phyloP scores from a whole-genome alignment of 176 grass and related monocot genomes.

The Stipa capillata region DNA sequence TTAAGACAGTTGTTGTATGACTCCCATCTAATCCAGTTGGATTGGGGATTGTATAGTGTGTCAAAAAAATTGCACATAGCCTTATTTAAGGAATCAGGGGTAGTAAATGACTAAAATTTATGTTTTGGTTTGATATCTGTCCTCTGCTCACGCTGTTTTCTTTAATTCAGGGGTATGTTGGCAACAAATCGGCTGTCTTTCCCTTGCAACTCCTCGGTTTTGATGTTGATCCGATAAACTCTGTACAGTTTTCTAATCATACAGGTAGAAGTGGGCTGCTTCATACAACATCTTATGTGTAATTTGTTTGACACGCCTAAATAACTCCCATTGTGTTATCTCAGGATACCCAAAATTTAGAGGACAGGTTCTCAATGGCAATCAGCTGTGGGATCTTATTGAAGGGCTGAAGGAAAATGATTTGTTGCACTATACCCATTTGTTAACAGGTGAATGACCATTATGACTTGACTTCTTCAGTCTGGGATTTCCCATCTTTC shows the following conservation, averaged over 20 bases:
- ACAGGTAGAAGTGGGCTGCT: slow-evolving; percentile 48
- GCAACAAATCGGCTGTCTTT: slow-evolving; percentile 97
- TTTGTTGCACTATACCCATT: slow-evolving; percentile 89
- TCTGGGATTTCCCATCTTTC: slow-evolving; percentile 3
- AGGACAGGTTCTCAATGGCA: slow-evolving; percentile 83
- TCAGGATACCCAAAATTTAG: slow-evolving; percentile 93
- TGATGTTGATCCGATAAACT: slow-evolving; percentile 96
- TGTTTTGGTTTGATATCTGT: background rate
- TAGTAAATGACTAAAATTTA: background rate
- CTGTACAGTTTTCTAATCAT: slow-evolving; percentile 98
- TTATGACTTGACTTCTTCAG: background rate
- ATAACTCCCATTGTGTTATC: slow-evolving; percentile 5
- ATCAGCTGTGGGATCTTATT: slow-evolving; percentile 82
- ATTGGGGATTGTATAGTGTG: background rate
- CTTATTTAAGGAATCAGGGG: background rate
- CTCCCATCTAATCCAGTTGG: background rate
- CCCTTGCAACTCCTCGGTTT: slow-evolving; percentile 95
- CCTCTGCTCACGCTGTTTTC: background rate
- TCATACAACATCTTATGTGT: background rate
- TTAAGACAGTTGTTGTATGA: background rate
- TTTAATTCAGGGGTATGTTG: slow-evolving; percentile 82
- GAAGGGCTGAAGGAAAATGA: slow-evolving; percentile 81
- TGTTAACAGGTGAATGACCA: slow-evolving; percentile 72
- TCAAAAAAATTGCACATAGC: background rate
- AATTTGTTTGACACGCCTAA: background rate